Evolutionary conservation across 345 rosid species (phyloP), one percentile per base, ranked within the genome.

Genomic region (Populus ilicifolia): DNA sequence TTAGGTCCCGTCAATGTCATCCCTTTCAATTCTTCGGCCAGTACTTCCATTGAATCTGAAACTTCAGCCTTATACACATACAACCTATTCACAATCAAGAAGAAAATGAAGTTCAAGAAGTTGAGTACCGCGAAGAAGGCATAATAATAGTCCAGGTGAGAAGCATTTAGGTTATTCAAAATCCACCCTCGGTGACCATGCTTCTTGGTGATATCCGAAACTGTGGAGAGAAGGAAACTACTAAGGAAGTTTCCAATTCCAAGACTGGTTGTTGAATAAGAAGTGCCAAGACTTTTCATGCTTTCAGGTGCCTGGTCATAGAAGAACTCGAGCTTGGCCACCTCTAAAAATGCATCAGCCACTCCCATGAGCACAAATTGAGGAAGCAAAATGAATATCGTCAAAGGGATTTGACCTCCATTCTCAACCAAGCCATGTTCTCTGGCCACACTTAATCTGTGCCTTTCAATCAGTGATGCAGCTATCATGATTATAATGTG

Each of bases 261-360:
- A 10, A 88, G 75, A 72, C 86, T 84, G 1, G 90, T 84, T 29
- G 80, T 84, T 27, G 87, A 30, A 59, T 90, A 93, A 1, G 94
- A 92, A 72, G 97, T 93, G 5, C 97, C 99, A 1, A 92, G 91
- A 78, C 98, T 95, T 86, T 93, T 95, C 99, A 90, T 93, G 80
- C 90, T 82, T 62, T 92, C 98, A 0, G 97, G 98, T 14, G 98
- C 96, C 74, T 95, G 98, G 73, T 95, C 99, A 35, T 92, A 96
- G 87, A 93, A 96, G 86, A 92, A 91, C 77, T 92, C 96, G 11
- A 93, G 80, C 89, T 92, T 92, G 12, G 94, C 89, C 6, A 92
- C 96, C 78, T 88, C 98, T 11, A 92, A 64, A 73, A 90, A 94
- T 0, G 94, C 85, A 81, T 92, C 97, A 8, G 96, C 98, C 0